Evolutionary conservation across 345 rosid genomes (phyloP), one percentile per base, ranked within the genome.

Genomic region (Sonneratia alba): DNA sequence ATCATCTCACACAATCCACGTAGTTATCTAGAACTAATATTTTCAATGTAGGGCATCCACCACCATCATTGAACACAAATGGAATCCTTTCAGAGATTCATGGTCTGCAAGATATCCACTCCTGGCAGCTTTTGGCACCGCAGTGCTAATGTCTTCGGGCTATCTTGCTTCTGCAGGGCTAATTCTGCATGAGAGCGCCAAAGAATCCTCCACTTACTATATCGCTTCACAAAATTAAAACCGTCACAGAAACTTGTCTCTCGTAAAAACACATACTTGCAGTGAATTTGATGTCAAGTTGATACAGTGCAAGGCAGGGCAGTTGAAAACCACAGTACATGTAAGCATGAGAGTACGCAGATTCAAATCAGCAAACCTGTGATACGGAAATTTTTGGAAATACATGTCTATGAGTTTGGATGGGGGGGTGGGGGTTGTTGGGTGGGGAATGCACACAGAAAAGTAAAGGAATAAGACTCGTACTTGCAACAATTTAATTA

Each of bases 31-130:
- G 94, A 78, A 92, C 87, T 76, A 92, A 78, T 11, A 97, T 89
- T 75, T 89, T 90, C 51, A 92, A 79, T 90, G 87, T 86, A 68
- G 99, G 97, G 75, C 99, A 95, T 75, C 99, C 96, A 72, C 97
- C 99, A 70, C 87, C 91, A 70, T 87, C 94, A 76, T 88, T 89
- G 77, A 95, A 95, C 70, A 89, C 89, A 95, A 47, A 90, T 83
- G 62, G 89, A 83, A 82, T 92, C 86, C n/a, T 96, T 87, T 80
- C 1, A 95, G 80, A 34, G 98, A 91, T 84, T 88, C 97, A 77
- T 98, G 92, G 74, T 91, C 98, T 70, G 96, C 86, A 66, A 95
- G 96, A 77, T 27, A 27, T 95, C 98, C 77, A 95, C 92, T 83
- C 92, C 99, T 87, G 84, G 94, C 86, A 95, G 78, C 69, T 76